These are phyloP conservation scores for Lepidium didymum DNA, from an alignment of 345 rosid species.

Conservation along the genomic window DNA sequence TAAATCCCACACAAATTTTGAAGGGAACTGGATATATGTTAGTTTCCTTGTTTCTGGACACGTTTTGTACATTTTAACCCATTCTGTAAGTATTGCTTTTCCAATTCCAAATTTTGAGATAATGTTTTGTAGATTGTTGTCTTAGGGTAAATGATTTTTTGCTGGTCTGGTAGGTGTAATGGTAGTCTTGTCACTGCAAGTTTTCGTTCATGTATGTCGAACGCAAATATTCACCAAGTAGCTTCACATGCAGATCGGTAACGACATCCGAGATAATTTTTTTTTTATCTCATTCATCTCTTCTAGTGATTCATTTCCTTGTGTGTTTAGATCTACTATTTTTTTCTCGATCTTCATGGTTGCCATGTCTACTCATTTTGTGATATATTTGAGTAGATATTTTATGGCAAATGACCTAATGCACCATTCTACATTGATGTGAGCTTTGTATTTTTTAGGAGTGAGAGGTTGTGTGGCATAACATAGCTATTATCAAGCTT, in stretches of 20 bases:
- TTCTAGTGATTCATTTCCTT: neutral
- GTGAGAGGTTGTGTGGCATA: neutral
- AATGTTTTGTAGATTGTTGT: neutral
- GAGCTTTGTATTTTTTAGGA: neutral
- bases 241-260: slow-evolving; percentile 6
- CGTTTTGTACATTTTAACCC: neutral
- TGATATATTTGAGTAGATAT: neutral
- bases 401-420: neutral
- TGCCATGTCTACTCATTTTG: neutral
- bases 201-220: neutral
- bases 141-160: neutral
- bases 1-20: neutral
- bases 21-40: neutral
- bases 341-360: neutral
- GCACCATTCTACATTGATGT: slow-evolving; percentile 5
- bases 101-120: neutral
- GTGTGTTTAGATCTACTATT: neutral
- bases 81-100: neutral
- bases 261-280: neutral
- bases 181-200: neutral
- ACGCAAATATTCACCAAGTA: neutral
- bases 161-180: neutral
- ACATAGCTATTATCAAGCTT: neutral
- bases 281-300: neutral
- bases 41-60: neutral